These are phyloP conservation scores for Penicillium malachiteum DNA, from an alignment of 495 filamentous ascomycete species.

Conservation along the genomic window DNA sequence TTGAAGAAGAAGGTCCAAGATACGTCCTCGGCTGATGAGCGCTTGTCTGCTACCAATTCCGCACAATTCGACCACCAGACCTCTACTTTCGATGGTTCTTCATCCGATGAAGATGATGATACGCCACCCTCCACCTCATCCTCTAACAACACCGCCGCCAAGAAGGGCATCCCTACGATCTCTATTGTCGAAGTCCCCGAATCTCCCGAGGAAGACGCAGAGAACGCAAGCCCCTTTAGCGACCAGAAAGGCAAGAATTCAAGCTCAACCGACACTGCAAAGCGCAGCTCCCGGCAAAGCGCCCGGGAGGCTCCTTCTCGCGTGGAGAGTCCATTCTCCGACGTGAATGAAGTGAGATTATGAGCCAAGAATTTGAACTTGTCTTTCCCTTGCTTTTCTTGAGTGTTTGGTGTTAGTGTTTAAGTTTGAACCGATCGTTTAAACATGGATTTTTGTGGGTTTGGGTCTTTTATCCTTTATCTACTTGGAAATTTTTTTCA, in stretches of 20 bases:
- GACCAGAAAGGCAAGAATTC: constrained; percentile 42
- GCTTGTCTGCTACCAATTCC: too few species aligned
- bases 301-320: constrained; percentile 29
- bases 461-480: not conserved
- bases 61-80: constrained; percentile 18
- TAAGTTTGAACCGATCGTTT: not conserved
- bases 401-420: not conserved
- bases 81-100: constrained; percentile 40
- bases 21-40: not conserved
- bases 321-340: constrained; percentile 47
- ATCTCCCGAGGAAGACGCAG: constrained; percentile 34
- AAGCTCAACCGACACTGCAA: constrained; percentile 19
- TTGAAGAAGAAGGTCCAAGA: constrained; percentile 32
- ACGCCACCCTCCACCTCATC: constrained; percentile 18
- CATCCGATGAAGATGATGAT: constrained; percentile 39
- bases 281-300: constrained; percentile 26
- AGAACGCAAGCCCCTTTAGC: constrained; percentile 56
- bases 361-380: not conserved
- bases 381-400: not conserved
- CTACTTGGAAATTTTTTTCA: not conserved
- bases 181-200: not conserved
- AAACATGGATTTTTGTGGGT: not conserved
- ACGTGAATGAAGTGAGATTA: constrained; percentile 60
- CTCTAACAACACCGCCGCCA: constrained; percentile 5
- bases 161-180: constrained; percentile 3